A percentile compares a stretch with the other conserved stretches of the same genome.
Conservation (phyloP, 2,329 filamentous ascomycete species). For the Beauveria scarabaeidicola region DNA sequence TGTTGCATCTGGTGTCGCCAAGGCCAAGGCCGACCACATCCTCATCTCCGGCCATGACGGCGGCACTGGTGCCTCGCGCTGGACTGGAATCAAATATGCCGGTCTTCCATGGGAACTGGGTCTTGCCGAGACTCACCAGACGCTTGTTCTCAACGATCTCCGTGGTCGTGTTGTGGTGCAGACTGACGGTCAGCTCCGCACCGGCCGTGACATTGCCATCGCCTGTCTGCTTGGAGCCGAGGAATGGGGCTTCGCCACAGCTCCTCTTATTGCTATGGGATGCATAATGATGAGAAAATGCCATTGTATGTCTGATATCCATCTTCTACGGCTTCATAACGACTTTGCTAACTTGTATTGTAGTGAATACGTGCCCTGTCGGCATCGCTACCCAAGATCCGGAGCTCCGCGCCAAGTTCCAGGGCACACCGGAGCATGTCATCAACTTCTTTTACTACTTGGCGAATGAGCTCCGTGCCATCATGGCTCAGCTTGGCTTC, state of each 20-base stretch:
- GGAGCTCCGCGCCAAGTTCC: slow-evolving; percentile 88
- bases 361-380: slow-evolving; percentile 70
- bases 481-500: slow-evolving; percentile 94
- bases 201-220: slow-evolving; percentile 87
- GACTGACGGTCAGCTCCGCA: slow-evolving; percentile 89
- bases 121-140: slow-evolving; percentile 95
- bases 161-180: slow-evolving; percentile 93
- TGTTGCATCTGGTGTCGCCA: slow-evolving; percentile 92
- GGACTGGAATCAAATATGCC: slow-evolving; percentile 98
- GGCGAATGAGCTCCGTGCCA: slow-evolving; percentile 88
- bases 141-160: slow-evolving; percentile 87
- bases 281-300: slow-evolving; percentile 92
- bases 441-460: slow-evolving; percentile 99
- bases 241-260: slow-evolving; percentile 94
- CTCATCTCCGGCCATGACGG: slow-evolving; percentile 94
- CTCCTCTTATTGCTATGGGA: slow-evolving; percentile 91
- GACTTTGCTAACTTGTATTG: background rate
- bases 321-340: background rate
- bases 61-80: slow-evolving; percentile 90
- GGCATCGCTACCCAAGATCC: slow-evolving; percentile 94
- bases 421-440: slow-evolving; percentile 86
- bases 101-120: slow-evolving; percentile 95
- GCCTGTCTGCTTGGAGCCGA: slow-evolving; percentile 94
- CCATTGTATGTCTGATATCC: slow-evolving; percentile 24
- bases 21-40: slow-evolving; percentile 95